A percentile compares a stretch with the other conserved stretches of the same genome.
Conservation (phyloP, 108 stramenopile species). For the Aurantiochytrium sp. region DNA sequence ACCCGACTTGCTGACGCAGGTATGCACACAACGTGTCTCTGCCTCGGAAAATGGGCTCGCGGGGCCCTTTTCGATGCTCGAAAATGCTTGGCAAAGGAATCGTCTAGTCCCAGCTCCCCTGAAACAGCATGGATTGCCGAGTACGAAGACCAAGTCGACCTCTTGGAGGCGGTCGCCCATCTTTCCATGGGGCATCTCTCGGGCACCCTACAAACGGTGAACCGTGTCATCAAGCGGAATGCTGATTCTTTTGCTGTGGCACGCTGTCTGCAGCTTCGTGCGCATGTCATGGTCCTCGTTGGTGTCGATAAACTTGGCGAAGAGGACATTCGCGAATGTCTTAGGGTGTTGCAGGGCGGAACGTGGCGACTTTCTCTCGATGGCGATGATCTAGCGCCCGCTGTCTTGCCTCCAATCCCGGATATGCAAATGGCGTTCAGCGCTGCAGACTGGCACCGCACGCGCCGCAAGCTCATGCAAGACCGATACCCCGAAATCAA, state of each 20-base stretch:
- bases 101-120: neutral
- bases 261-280: neutral
- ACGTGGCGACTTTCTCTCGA: neutral
- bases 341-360: neutral
- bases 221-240: neutral
- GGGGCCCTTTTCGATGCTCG: neutral
- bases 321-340: neutral
- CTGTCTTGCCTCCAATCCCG: neutral
- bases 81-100: neutral
- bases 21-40: neutral
- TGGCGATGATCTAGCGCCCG: neutral
- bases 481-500: neutral
- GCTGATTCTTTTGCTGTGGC: neutral
- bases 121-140: neutral
- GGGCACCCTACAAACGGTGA: neutral
- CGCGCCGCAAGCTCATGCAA: neutral
- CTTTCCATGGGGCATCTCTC: neutral
- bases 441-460: conserved; percentile 4
- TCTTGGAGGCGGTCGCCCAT: neutral
- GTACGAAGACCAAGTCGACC: neutral
- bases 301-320: neutral
- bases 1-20: neutral
- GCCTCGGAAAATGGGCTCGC: neutral
- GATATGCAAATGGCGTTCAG: neutral
- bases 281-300: neutral